These are phyloP conservation scores for Isabelozyma gotoi DNA, from an alignment of 805 yeast genomes.

Conservation along the genomic window DNA sequence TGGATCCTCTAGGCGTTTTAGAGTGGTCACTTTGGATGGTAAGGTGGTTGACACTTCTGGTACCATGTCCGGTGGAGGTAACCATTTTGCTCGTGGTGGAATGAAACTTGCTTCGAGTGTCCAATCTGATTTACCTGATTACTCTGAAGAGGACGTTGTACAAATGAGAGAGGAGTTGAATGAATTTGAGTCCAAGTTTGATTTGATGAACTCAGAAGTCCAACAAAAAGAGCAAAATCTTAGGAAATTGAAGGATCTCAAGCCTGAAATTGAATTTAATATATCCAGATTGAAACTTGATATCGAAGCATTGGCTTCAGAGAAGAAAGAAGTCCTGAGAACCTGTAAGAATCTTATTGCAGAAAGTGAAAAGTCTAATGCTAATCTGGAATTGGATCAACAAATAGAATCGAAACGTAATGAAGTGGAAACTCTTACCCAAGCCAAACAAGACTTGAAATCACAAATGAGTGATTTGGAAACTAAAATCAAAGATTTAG, in stretches of 20 bases:
- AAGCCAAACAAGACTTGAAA: slow-evolving; percentile 36
- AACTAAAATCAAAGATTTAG: slow-evolving; percentile 55
- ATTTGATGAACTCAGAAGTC: slow-evolving; percentile 48
- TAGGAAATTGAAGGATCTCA: slow-evolving; percentile 56
- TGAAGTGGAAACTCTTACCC: slow-evolving; percentile 15
- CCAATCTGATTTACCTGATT: slow-evolving; percentile 22
- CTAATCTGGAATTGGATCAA: slow-evolving; percentile 27
- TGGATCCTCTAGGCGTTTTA: slow-evolving; percentile 66
- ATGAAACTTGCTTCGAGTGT: slow-evolving; percentile 58
- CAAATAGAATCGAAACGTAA: slow-evolving; percentile 37
- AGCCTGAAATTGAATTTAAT: slow-evolving; percentile 66
- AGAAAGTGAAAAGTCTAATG: slow-evolving; percentile 31
- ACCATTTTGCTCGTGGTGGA: slow-evolving; percentile 64
- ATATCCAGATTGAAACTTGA: slow-evolving; percentile 63
- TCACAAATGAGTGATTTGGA: slow-evolving; percentile 57
- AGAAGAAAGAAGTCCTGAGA: slow-evolving; percentile 46
- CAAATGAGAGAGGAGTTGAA: slow-evolving; percentile 52
- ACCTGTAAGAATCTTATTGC: slow-evolving; percentile 43
- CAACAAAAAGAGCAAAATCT: slow-evolving; percentile 62
- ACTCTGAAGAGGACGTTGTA: slow-evolving; percentile 57
- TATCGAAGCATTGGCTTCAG: slow-evolving; percentile 57
- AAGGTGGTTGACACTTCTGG: slow-evolving; percentile 90
- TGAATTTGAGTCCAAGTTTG: slow-evolving; percentile 54
- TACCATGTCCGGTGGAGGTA: slow-evolving; percentile 97
- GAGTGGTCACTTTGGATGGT: slow-evolving; percentile 93